Percentiles rank a stretch among this genome's conserved stretches.
These are phyloP conservation scores for Pestalotiopsis sp. DNA, from an alignment of 2,329 filamentous ascomycete species.

Conservation along the genomic window DNA sequence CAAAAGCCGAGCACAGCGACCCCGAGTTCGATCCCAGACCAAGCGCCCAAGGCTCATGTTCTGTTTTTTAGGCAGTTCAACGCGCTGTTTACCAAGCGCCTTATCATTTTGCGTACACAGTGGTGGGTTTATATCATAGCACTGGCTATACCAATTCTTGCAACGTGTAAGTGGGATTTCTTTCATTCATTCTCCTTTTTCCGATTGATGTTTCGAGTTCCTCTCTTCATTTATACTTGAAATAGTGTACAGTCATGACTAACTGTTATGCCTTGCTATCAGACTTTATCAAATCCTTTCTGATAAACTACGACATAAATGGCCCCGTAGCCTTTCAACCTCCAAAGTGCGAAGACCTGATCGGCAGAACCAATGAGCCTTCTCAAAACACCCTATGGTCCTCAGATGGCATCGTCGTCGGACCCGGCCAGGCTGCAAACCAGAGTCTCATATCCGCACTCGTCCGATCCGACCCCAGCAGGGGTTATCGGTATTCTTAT, in stretches of 20 bases:
- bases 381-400: not conserved
- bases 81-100: constrained; percentile 27
- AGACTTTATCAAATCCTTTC: constrained; percentile 19
- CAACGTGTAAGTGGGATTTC: constrained; percentile 6
- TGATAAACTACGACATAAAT: constrained; percentile 3
- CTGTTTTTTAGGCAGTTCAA: constrained; percentile 23
- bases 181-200: not conserved
- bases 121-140: constrained; percentile 30
- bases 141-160: constrained; percentile 27
- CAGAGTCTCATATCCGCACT: constrained; percentile 7
- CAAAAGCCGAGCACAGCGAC: constrained; percentile 12
- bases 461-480: not conserved
- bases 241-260: not conserved
- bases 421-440: constrained; percentile 19
- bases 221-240: not conserved
- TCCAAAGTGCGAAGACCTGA: constrained; percentile 20
- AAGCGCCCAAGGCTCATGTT: constrained; percentile 17
- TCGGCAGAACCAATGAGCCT: constrained; percentile 14
- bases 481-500: not conserved
- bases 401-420: constrained; percentile 10
- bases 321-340: constrained; percentile 14
- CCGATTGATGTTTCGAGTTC: too few relatives aligned
- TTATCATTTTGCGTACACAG: constrained; percentile 25
- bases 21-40: constrained; percentile 11
- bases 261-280: not conserved